These are phyloP conservation scores for Sporothrix phasma DNA, from an alignment of 2,329 filamentous ascomycete species.

Conservation along the genomic window DNA sequence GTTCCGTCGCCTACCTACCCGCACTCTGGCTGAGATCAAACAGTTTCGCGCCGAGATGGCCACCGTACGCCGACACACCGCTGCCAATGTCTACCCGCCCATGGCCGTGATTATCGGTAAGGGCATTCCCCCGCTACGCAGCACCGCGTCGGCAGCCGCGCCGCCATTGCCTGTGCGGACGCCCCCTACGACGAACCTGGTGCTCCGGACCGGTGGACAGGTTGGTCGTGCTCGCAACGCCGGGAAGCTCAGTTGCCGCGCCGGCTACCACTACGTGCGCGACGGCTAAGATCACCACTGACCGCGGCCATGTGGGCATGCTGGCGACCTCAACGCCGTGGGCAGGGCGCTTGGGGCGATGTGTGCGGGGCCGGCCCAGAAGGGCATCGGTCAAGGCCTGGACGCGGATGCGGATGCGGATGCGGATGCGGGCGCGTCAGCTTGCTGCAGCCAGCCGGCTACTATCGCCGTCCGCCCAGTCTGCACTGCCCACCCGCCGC, in stretches of 20 bases:
- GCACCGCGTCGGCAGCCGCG: constrained; percentile 62
- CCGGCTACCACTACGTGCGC: constrained; percentile 63
- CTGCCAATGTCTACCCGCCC: constrained; percentile 69
- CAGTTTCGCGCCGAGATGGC: constrained; percentile 67
- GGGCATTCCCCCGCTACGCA: constrained; percentile 68
- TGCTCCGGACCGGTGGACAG: constrained; percentile 84
- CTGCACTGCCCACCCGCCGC: too few species aligned
- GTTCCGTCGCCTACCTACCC: constrained; percentile 56
- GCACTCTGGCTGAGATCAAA: constrained; percentile 61
- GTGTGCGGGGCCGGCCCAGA: constrained; percentile 52
- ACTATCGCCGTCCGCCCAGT: too few species aligned
- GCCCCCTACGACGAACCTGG: constrained; percentile 78
- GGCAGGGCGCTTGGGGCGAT: constrained; percentile 64
- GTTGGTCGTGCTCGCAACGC: constrained; percentile 76
- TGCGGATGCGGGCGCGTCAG: too few species aligned
- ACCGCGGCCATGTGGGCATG: constrained; percentile 79
- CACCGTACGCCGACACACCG: constrained; percentile 49
- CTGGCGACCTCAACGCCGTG: constrained; percentile 72
- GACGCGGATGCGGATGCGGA: too few species aligned
- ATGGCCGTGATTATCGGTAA: constrained; percentile 79
- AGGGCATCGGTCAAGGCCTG: constrained; percentile 59
- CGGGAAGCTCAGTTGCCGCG: constrained; percentile 75
- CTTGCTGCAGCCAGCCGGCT: too few species aligned
- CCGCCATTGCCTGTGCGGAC: constrained; percentile 65
- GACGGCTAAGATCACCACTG: constrained; percentile 68